Conservation (phyloP, 805 yeast genomes). For the Cyberlindnera petersonii region DNA sequence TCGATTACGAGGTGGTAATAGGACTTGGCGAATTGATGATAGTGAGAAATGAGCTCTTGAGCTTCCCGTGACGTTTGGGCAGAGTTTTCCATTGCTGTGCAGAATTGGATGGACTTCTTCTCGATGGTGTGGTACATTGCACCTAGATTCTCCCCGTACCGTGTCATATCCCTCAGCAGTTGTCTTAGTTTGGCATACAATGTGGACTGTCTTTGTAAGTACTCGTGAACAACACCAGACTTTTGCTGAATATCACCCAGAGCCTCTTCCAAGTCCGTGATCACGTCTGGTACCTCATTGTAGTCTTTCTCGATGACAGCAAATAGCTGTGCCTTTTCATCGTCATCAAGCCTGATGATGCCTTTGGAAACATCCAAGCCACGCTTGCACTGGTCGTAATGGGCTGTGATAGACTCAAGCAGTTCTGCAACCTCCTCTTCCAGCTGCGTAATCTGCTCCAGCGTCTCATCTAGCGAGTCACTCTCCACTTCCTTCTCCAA, state of each 20-base stretch:
- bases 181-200: constrained; percentile 22
- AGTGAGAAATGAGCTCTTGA: constrained; percentile 44
- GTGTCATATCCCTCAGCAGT: constrained; percentile 21
- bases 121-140: constrained; percentile 11
- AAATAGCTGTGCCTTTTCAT: constrained; percentile 37
- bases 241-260: constrained; percentile 27
- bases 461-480: constrained; percentile 19
- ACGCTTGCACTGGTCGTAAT: constrained; percentile 72
- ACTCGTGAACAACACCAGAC: constrained; percentile 24
- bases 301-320: constrained; percentile 50
- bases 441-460: constrained; percentile 41
- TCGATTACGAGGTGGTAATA: constrained; percentile 52
- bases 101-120: constrained; percentile 14
- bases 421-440: constrained; percentile 70
- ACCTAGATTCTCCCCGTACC: constrained; percentile 23
- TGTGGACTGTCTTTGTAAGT: constrained; percentile 8
- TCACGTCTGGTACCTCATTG: constrained; percentile 53
- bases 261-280: constrained; percentile 42
- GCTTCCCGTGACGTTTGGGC: constrained; percentile 18
- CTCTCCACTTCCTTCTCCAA: constrained; percentile 34
- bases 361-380: constrained; percentile 37
- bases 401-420: constrained; percentile 69
- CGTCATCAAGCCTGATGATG: constrained; percentile 24
- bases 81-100: too few relatives aligned
- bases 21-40: constrained; percentile 45